These are phyloP conservation scores for Paracoccidioides brasiliensis DNA, from an alignment of 2,329 filamentous ascomycete genomes.

Conservation along the genomic window DNA sequence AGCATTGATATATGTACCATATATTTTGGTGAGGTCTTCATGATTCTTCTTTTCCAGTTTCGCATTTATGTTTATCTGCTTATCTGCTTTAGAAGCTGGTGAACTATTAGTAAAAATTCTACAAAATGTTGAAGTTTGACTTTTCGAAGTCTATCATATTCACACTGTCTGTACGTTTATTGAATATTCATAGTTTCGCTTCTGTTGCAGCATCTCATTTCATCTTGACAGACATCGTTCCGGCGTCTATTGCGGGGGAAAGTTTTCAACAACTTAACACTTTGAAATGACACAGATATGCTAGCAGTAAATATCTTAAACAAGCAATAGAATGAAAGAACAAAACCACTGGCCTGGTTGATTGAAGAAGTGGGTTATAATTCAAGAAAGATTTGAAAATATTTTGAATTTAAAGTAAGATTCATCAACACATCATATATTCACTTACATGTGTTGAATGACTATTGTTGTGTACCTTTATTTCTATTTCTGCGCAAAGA, in stretches of 20 bases:
- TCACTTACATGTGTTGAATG: no score
- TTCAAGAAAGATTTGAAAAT: no score
- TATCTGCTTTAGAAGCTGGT: slow-evolving; percentile 14
- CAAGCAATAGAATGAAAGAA: no score
- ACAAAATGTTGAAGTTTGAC: neutral
- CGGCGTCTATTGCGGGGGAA: neutral
- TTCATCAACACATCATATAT: no score
- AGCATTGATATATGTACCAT: slow-evolving; percentile 10
- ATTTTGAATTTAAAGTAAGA: no score
- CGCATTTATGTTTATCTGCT: slow-evolving; percentile 9
- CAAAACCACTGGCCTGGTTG: no score
- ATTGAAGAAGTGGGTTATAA: no score
- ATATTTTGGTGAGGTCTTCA: slow-evolving; percentile 9
- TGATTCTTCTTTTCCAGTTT: slow-evolving; percentile 10
- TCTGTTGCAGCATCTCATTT: slow-evolving; percentile 16
- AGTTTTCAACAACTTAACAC: no score
- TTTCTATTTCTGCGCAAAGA: no score
- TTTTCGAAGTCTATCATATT: no score
- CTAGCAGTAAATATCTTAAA: no score
- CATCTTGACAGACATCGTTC: slow-evolving; percentile 14
- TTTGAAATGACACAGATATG: neutral
- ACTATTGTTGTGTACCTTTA: no score
- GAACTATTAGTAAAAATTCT: neutral
- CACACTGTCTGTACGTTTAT: neutral
- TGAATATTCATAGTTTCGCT: slow-evolving; percentile 14